Base-by-base conservation (phyloP, 108 stramenopile species). In the Nannochloropsis salina region DNA sequence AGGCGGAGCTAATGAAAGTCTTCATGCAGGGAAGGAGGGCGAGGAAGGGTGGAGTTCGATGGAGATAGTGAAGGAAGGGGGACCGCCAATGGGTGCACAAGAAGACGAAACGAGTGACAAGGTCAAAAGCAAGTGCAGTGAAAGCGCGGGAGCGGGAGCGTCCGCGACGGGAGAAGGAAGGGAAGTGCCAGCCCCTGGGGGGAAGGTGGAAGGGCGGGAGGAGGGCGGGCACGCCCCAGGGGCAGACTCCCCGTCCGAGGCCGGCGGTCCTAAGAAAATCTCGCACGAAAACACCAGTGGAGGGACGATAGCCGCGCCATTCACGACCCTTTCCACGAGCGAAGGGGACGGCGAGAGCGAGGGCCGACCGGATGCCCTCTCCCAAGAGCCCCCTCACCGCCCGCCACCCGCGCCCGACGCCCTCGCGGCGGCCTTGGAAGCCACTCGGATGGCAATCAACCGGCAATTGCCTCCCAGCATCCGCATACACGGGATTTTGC, bases 381-480 rank as follows among this genome's bases (percentile, higher is more conserved):
- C 31, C 31, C 31, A 31, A 31, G 31, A 31, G 31, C 31, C 31
- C 31, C 31, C 31, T 31, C 31, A 31, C 31, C 31, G 31, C 31
- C 31, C 31, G 31, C 31, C 31, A 31, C 31, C n/a, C n/a, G 15
- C 61, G 15, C 61, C 61, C 6, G 61, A 74, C n/a, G 61, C 15
- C 8, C 61, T 74, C 0, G 61, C 61, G 6, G 61, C 4, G 3
- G 61, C 61, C n/a, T 74, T 74, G 20, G 61, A 74, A 74, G 20
- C 20, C 3, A 74, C 61, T n/a, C 61, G 61, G 20, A n/a, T n/a
- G 15, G 4, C 61, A 74, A 74, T 74, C 61, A 94, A 99, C 88
- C 82, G 86, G 2, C 41, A 90, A 45, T 86, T 99, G 9, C 98
- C 96, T 22, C 82, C 51, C 10, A 93, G 95, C 86, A 94, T 99